A percentile compares a stretch with the other conserved stretches of the same genome.
Conservation (phyloP, 2,329 filamentous ascomycete species). For the Paramyrothecium roridum region DNA sequence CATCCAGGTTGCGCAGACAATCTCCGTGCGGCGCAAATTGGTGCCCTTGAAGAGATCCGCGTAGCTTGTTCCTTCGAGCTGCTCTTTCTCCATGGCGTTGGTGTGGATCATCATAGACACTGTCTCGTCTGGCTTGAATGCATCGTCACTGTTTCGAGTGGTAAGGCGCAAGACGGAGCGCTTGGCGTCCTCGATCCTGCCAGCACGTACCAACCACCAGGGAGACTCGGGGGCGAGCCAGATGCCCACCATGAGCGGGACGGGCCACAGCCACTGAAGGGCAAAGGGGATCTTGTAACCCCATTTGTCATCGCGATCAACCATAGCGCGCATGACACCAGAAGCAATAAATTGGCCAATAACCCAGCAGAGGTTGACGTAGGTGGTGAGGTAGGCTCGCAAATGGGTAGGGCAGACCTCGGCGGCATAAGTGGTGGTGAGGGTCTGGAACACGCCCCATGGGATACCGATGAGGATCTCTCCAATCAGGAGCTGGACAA, state of each 20-base stretch:
- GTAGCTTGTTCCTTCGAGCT: conserved; percentile 37
- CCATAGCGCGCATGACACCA: conserved; percentile 37
- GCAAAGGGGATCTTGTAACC: conserved; percentile 46
- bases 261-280: conserved; percentile 46
- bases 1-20: conserved; percentile 40
- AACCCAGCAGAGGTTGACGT: conserved; percentile 48
- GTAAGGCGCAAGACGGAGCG: conserved; percentile 35
- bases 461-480: conserved; percentile 45
- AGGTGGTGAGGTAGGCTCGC: conserved; percentile 45
- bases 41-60: conserved; percentile 43
- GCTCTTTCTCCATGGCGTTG: conserved; percentile 42
- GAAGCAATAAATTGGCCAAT: conserved; percentile 44
- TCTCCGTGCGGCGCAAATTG: conserved; percentile 43
- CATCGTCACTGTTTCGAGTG: conserved; percentile 26
- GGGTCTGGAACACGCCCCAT: conserved; percentile 44
- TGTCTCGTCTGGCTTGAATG: conserved; percentile 37
- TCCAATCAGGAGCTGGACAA: conserved; percentile 38
- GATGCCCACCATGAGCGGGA: conserved; percentile 39
- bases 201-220: conserved; percentile 45
- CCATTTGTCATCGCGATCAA: conserved; percentile 34
- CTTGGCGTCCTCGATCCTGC: conserved; percentile 34
- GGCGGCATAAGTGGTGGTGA: conserved; percentile 45
- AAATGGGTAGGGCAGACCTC: conserved; percentile 43
- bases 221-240: conserved; percentile 46
- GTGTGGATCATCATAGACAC: conserved; percentile 51